Conservation (phyloP, 2,329 filamentous ascomycete species). For the Sarocladium strictum region DNA sequence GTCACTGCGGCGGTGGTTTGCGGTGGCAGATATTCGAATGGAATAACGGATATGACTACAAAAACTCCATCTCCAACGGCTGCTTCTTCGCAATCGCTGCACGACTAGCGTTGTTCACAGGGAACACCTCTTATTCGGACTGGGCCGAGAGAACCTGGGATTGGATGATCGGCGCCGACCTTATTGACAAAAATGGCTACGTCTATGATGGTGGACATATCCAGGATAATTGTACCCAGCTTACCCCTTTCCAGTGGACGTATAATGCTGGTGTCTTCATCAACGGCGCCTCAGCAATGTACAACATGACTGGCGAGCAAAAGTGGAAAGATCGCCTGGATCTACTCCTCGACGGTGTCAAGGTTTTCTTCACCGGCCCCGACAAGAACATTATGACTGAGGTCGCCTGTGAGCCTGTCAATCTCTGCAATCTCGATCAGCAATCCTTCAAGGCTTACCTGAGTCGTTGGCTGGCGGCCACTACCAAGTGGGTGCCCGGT, state of each 20-base stretch:
- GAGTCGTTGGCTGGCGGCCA: slow-evolving; percentile 54
- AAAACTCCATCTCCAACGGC: slow-evolving; percentile 58
- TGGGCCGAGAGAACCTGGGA: slow-evolving; percentile 73
- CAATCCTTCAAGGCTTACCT: slow-evolving; percentile 60
- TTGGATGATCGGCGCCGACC: slow-evolving; percentile 53
- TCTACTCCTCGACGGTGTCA: slow-evolving; percentile 46
- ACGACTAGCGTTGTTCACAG: slow-evolving; percentile 69
- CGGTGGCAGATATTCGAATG: slow-evolving; percentile 82
- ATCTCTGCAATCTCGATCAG: slow-evolving; percentile 56
- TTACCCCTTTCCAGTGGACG: slow-evolving; percentile 60
- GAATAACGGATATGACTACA: slow-evolving; percentile 79
- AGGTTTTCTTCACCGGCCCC: slow-evolving; percentile 48
- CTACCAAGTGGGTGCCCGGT: slow-evolving; percentile 58
- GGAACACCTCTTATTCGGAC: slow-evolving; percentile 68
- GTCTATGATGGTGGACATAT: slow-evolving; percentile 59
- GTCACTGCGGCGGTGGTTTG: slow-evolving; percentile 66
- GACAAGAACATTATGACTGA: slow-evolving; percentile 57
- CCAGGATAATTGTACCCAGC: slow-evolving; percentile 48
- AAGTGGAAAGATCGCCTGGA: slow-evolving; percentile 55
- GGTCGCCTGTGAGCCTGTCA: slow-evolving; percentile 56
- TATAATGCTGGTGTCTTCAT: slow-evolving; percentile 65
- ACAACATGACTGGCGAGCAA: slow-evolving; percentile 49
- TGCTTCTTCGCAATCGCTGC: slow-evolving; percentile 59
- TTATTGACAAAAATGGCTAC: slow-evolving; percentile 54
- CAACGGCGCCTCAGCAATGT: slow-evolving; percentile 62